phyloP scores from a whole-genome alignment of 2,329 filamentous ascomycete species.

The Xylariales sp. region DNA sequence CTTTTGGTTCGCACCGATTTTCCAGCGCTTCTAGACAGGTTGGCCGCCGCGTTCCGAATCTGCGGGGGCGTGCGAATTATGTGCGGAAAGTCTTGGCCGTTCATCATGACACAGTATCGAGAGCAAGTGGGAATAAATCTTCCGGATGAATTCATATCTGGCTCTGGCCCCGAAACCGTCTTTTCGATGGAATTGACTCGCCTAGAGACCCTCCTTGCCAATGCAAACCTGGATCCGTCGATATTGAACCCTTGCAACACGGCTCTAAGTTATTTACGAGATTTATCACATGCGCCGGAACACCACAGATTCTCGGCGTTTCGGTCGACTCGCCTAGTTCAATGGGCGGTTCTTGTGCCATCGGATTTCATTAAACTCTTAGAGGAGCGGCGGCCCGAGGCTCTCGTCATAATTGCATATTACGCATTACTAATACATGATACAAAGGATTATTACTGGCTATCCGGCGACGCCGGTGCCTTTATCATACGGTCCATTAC shows the following conservation, averaged over 20 bases:
- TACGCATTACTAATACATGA: constrained; percentile 55
- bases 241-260: constrained; percentile 12
- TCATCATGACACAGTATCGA: constrained; percentile 23
- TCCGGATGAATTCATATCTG: neutral
- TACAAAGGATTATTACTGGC: constrained; percentile 51
- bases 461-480: constrained; percentile 44
- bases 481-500: constrained; percentile 42
- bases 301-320: neutral
- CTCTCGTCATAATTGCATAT: constrained; percentile 56
- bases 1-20: constrained; percentile 29
- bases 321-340: constrained; percentile 24
- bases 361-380: constrained; percentile 50
- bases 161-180: constrained; percentile 3
- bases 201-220: constrained; percentile 6
- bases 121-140: constrained; percentile 20
- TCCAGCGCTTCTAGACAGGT: constrained; percentile 32
- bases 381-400: constrained; percentile 52
- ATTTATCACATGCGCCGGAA: neutral
- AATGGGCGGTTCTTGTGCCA: constrained; percentile 37
- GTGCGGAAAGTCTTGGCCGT: constrained; percentile 24
- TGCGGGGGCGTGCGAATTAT: constrained; percentile 39
- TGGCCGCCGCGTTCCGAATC: constrained; percentile 37
- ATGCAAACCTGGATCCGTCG: constrained; percentile 1
- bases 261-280: constrained; percentile 16
- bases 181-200: constrained; percentile 19